phyloP scores from a whole-genome alignment of 2,329 filamentous ascomycete species.

The Sporothrix euskadiensis region DNA sequence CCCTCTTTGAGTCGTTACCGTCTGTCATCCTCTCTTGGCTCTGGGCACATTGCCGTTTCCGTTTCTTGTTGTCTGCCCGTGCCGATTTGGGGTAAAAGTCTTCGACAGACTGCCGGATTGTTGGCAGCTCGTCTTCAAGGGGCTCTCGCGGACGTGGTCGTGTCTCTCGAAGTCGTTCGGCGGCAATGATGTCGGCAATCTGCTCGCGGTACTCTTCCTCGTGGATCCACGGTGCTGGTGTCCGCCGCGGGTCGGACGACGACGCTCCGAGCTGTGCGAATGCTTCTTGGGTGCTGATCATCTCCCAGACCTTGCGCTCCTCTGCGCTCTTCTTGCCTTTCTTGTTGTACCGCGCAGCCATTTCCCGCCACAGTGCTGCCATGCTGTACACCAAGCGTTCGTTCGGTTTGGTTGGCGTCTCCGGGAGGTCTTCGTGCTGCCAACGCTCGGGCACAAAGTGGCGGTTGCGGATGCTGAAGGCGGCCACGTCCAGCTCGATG shows the following conservation, averaged over 20 bases:
- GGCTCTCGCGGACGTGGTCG: constrained; percentile 61
- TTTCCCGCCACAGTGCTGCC: constrained; percentile 73
- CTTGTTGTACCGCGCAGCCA: constrained; percentile 42
- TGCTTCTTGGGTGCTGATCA: constrained; percentile 74
- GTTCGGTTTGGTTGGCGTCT: constrained; percentile 65
- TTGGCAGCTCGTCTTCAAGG: constrained; percentile 65
- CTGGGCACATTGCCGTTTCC: constrained; percentile 6
- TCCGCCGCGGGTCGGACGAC: constrained; percentile 76
- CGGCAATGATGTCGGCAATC: constrained; percentile 59
- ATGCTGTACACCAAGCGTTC: constrained; percentile 89
- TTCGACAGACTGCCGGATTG: constrained; percentile 78
- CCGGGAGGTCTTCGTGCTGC: constrained; percentile 84
- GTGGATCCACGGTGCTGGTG: constrained; percentile 81
- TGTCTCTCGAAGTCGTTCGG: constrained; percentile 54
- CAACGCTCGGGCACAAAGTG: constrained; percentile 70
- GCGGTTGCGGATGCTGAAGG: constrained; percentile 85
- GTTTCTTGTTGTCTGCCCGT: constrained; percentile 23
- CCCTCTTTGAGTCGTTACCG: constrained; percentile 2
- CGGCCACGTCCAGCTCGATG: constrained; percentile 85
- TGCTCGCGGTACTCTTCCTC: constrained; percentile 77
- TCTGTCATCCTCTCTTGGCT: background rate
- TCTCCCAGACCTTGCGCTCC: constrained; percentile 62
- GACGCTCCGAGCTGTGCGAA: constrained; percentile 82
- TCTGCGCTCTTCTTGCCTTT: constrained; percentile 83
- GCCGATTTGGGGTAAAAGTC: constrained; percentile 68